Evolutionary conservation across 106 monocot species (phyloP), one percentile per base, ranked within the genome.

Genomic region (Phalaenopsis aphrodite): DNA sequence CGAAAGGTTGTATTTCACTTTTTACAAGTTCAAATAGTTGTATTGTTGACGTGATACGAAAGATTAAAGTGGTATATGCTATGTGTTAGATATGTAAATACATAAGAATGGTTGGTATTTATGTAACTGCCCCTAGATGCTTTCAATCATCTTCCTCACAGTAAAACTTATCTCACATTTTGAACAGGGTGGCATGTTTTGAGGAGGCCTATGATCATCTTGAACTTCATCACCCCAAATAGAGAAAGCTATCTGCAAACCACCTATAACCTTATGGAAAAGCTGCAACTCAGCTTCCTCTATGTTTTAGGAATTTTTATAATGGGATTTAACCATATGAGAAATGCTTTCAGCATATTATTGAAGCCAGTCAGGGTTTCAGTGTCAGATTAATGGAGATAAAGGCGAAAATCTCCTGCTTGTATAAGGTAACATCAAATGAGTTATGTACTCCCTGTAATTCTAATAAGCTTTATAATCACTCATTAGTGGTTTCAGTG

Each of bases 231-330:
- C 38, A 85, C 78, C 10, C 48, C 41, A 42, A 47, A 49, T 48
- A 77, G 79, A 42, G 74, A 58, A 64, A 85, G 67, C 75, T 80
- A 78, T 74, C 76, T 93, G 16, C 8, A 81, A 76, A 80, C 78
- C 6, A 65, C 77, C 48, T 92, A 88, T 80, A 81, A 82, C 82
- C 42, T 89, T 37, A 58, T 94, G 39, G 80, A 82, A 17, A 98
- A 94, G 78, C 76, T 98, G 41, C 97, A 94, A 77, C 69, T 94
- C 14, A 83, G 87, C 78, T 82, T 98, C 77, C 82, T 98, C 71
- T 98, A 92, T 78, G 56, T 94, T 14, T 68, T 98, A 79, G 94
- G 94, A 58, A 24, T 92, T 56, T 78, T 97, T 55, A 78, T 89
- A 2, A 92, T 92, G 91, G 88, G 86, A 12, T 94, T 92, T 78